These are phyloP conservation scores for Tricholoma hemisulphureum DNA, from an alignment of 768 basidiomycete species.

Conservation along the genomic window DNA sequence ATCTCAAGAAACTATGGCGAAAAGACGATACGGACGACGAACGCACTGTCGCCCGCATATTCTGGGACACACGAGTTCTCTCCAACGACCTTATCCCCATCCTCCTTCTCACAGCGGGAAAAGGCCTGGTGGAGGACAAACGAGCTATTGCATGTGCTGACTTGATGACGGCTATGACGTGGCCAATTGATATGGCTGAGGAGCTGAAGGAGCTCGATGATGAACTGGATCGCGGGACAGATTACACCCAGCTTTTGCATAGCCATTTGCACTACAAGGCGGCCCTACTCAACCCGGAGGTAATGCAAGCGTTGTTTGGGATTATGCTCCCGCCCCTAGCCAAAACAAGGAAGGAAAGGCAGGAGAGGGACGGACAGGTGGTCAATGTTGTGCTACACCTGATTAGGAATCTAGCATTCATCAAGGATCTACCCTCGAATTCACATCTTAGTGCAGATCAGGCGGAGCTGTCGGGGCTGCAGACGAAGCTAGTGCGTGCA, in stretches of 20 bases:
- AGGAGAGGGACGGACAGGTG: constrained; percentile 79
- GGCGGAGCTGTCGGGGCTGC: constrained; percentile 74
- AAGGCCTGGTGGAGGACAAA: constrained; percentile 76
- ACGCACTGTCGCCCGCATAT: constrained; percentile 89
- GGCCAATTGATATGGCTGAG: constrained; percentile 95
- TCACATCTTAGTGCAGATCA: constrained; percentile 73
- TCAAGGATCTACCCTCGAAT: constrained; percentile 80
- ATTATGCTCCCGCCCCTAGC: constrained; percentile 79
- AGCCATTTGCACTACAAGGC: constrained; percentile 92
- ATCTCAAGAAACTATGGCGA: constrained; percentile 93
- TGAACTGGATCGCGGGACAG: constrained; percentile 73
- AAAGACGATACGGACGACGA: constrained; percentile 97
- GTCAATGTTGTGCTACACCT: constrained; percentile 87
- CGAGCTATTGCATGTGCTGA: constrained; percentile 83
- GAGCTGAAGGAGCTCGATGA: constrained; percentile 93
- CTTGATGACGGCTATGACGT: constrained; percentile 95
- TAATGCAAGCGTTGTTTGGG: constrained; percentile 69
- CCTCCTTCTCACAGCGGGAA: constrained; percentile 75
- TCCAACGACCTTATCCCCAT: constrained; percentile 88
- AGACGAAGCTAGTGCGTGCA: constrained; percentile 70
- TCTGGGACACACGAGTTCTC: constrained; percentile 84
- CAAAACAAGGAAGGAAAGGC: constrained; percentile 64
- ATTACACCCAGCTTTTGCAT: constrained; percentile 80
- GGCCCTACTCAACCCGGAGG: constrained; percentile 63
- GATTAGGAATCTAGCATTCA: constrained; percentile 91